Evolutionary conservation across 352 stramenopile genomes (phyloP), one percentile per base, ranked within the genome.

Genomic region (Pythium phragmiticola): DNA sequence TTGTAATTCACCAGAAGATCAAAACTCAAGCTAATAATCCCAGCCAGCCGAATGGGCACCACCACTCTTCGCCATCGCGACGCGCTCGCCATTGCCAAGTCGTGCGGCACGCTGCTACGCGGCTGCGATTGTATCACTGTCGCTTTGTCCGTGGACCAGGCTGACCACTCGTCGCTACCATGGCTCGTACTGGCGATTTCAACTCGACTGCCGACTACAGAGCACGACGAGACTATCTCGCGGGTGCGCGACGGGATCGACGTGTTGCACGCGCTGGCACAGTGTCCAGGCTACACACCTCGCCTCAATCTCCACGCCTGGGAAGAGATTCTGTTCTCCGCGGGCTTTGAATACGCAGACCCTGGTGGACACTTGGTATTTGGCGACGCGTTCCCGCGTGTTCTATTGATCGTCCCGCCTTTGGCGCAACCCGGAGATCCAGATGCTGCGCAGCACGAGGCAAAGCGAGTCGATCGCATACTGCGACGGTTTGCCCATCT

Each of bases 131-230:
- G 6, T 12, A 17, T 42, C 13, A 19, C 0, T 8, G n/a, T 65
- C 11, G 46, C 58, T 14, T 30, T 34, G 17, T 26, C 33, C 12
- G 42, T 43, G 19, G 46, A 21, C 7, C 30, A 48, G 9, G 2
- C 26, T 0, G 13, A 43, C 4, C 7, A 0, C 11, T 26, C 17
- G 11, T 7, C 23, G 23, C 28, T 28, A 2, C 11, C n/a, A 9
- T 65, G 58, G 58, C 37, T 65, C 37, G 58, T 59, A 46, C 51
- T 65, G 28, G 9, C 28, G 6, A 33, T 63, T 4, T 23, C 54
- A 8, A n/a, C 11, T 9, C 8, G 6, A 47, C 14, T 47, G 14
- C 39, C 13, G 16, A 28, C n/a, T 7, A 23, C 26, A 17, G 19
- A n/a, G 33, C 2, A 28, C 41, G 41, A 21, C 47, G n/a, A 14